These are phyloP conservation scores for Scheffersomyces spartinae DNA, from an alignment of 805 yeast species.

Conservation along the genomic window DNA sequence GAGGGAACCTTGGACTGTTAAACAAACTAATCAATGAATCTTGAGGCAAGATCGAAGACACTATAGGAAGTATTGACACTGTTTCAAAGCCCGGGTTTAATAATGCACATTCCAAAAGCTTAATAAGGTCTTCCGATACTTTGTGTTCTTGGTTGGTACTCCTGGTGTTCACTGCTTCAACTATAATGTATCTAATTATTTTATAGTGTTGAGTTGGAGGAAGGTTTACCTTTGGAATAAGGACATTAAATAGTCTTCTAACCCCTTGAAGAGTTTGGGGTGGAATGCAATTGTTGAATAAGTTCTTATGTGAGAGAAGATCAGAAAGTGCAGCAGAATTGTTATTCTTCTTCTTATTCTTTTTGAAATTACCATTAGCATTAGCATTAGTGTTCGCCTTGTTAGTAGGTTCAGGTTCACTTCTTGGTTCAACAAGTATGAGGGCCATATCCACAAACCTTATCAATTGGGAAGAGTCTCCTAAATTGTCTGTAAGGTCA, in stretches of 20 bases:
- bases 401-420: slow-evolving; percentile 3
- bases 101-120: slow-evolving; percentile 40
- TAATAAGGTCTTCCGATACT: slow-evolving; percentile 21
- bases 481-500: slow-evolving; percentile 17
- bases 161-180: slow-evolving; percentile 22
- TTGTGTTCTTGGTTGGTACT: slow-evolving; percentile 10
- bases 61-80: slow-evolving; percentile 62
- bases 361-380: slow-evolving; percentile 16
- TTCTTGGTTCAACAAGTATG: slow-evolving; percentile 25
- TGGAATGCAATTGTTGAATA: slow-evolving; percentile 36
- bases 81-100: slow-evolving; percentile 58
- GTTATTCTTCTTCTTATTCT: slow-evolving; percentile 29
- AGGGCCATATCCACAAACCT: slow-evolving; percentile 51
- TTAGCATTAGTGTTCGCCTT: slow-evolving; percentile 1
- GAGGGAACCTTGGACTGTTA: slow-evolving; percentile 70
- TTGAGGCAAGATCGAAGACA: slow-evolving; percentile 37
- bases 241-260: slow-evolving; percentile 34
- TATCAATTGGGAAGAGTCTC: slow-evolving; percentile 41
- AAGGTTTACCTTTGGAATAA: slow-evolving; percentile 38
- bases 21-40: slow-evolving; percentile 47
- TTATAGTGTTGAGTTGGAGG: slow-evolving; percentile 55
- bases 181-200: slow-evolving; percentile 29
- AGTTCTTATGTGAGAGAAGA: slow-evolving; percentile 50
- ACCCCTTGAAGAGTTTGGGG: slow-evolving; percentile 19
- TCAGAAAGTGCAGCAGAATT: slow-evolving; percentile 49